Conservation (phyloP, 495 filamentous ascomycete species). For the Pyrenula massariospora region DNA sequence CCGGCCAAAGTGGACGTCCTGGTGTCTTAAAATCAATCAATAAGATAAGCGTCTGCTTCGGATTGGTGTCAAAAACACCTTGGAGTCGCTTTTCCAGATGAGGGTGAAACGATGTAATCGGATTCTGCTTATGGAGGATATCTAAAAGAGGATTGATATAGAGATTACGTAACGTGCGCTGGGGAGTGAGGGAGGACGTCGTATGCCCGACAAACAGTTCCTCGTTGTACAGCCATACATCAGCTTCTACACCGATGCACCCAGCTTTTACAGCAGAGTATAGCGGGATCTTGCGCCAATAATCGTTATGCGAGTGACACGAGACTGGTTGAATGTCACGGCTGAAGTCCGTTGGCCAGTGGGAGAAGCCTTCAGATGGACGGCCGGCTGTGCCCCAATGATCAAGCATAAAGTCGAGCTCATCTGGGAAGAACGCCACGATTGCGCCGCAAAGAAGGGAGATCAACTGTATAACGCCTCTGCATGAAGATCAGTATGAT, state of each 20-base stretch:
- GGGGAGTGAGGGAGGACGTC: conserved; percentile 31
- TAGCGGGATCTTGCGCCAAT: conserved; percentile 66
- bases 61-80: conserved; percentile 31
- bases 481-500: conserved; percentile 6
- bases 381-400: conserved; percentile 39
- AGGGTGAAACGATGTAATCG: neutral
- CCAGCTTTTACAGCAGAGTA: conserved; percentile 57
- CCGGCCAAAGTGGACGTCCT: conserved; percentile 21
- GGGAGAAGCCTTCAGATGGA: conserved; percentile 33
- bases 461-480: conserved; percentile 35
- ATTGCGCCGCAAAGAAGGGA: conserved; percentile 38
- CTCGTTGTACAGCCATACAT: conserved; percentile 71
- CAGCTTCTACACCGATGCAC: conserved; percentile 65
- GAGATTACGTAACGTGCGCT: conserved; percentile 40
- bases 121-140: conserved; percentile 38
- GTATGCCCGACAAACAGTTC: conserved; percentile 55
- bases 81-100: neutral
- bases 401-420: conserved; percentile 40
- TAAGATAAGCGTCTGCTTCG: conserved; percentile 22
- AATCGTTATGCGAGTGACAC: conserved; percentile 80
- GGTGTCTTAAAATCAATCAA: conserved; percentile 35
- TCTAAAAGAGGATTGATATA: conserved; percentile 46
- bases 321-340: conserved; percentile 55
- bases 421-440: conserved; percentile 42
- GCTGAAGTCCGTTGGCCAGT: conserved; percentile 69